Percentiles rank a stretch among this genome's conserved stretches.
These are phyloP conservation scores for Aspergillus novofumigatus DNA, from an alignment of 2,329 filamentous ascomycete species.

Conservation along the genomic window DNA sequence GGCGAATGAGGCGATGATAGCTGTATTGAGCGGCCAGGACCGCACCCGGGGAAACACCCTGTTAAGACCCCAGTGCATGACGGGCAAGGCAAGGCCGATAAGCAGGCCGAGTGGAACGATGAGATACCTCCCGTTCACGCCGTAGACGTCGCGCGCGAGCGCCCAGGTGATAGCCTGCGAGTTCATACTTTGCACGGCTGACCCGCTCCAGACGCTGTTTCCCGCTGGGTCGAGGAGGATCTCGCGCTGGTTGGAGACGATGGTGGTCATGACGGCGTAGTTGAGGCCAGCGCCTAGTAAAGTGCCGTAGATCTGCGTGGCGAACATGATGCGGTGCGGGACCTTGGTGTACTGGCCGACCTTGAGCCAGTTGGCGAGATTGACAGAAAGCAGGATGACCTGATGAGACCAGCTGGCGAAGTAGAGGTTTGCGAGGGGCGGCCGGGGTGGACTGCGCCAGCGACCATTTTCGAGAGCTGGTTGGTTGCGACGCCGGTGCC, in stretches of 20 bases:
- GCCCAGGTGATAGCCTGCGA: conserved; percentile 41
- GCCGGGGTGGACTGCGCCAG: conserved; percentile 20
- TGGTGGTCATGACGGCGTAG: conserved; percentile 54
- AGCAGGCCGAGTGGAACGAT: conserved; percentile 50
- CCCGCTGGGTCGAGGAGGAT: conserved; percentile 46
- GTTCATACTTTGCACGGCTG: conserved; percentile 44
- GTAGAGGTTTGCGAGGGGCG: conserved; percentile 22
- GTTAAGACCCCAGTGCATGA: conserved; percentile 38
- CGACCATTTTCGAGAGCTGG: conserved; percentile 26
- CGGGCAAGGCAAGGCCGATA: conserved; percentile 46
- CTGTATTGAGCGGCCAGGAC: conserved; percentile 14
- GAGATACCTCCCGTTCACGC: conserved; percentile 39
- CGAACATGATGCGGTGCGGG: conserved; percentile 52
- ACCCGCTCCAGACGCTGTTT: conserved; percentile 51
- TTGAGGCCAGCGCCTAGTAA: conserved; percentile 52
- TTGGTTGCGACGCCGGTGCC: conserved; percentile 18
- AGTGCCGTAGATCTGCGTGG: conserved; percentile 54
- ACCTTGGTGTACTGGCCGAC: conserved; percentile 46
- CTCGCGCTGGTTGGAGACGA: conserved; percentile 48
- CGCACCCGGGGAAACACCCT: conserved; percentile 12
- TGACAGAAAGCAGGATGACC: conserved; percentile 23
- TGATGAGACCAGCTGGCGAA: conserved; percentile 28
- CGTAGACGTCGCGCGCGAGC: conserved; percentile 53
- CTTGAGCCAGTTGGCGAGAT: conserved; percentile 19
- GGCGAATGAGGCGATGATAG: conserved; percentile 15